Evolutionary conservation across 495 filamentous ascomycete species (phyloP).

Genomic region (Acidiella bohemica): DNA sequence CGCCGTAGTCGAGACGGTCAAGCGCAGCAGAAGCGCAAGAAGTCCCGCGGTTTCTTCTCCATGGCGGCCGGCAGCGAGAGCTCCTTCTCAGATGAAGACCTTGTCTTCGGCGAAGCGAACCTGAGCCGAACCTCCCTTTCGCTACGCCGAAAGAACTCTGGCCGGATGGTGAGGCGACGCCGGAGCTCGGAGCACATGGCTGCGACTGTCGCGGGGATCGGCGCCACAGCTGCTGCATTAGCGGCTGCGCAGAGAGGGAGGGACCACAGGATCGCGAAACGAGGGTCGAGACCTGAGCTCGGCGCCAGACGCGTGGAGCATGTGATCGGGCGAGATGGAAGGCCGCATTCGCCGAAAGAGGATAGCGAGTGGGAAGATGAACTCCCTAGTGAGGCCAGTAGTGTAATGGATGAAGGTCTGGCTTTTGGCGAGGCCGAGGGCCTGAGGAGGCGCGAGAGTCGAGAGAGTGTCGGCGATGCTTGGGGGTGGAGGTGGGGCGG

Average conservation of each 20-base stretch:
- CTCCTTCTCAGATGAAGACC: slow-evolving; percentile 41
- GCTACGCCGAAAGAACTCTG: slow-evolving; percentile 23
- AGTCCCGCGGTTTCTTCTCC: slow-evolving; percentile 44
- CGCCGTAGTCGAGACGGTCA: slow-evolving; percentile 5
- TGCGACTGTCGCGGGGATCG: slow-evolving; percentile 41
- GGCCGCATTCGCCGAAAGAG: slow-evolving; percentile 26
- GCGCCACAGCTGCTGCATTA: slow-evolving; percentile 44
- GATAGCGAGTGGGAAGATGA: slow-evolving; percentile 54
- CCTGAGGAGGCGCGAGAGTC: slow-evolving; percentile 25
- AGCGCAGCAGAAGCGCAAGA: slow-evolving; percentile 26
- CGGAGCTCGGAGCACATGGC: slow-evolving; percentile 36
- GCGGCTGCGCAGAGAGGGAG: slow-evolving; percentile 35
- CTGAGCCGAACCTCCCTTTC: slow-evolving; percentile 12
- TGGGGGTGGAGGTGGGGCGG: slow-evolving; percentile 49
- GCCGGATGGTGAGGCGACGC: slow-evolving; percentile 23
- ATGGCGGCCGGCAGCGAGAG: slow-evolving; percentile 49
- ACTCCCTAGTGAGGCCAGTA: slow-evolving; percentile 20
- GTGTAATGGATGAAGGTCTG: slow-evolving; percentile 37
- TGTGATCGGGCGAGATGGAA: slow-evolving; percentile 28
- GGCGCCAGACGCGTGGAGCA: slow-evolving; percentile 11
- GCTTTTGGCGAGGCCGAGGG: slow-evolving; percentile 38
- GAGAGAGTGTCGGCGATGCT: slow-evolving; percentile 36
- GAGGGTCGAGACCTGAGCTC: slow-evolving; percentile 12
- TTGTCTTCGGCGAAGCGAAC: slow-evolving; percentile 35
- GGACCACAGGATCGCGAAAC: slow-evolving; percentile 22